Evolutionary conservation across 176 grass and related monocot species (phyloP).

Genomic region (Otatea glauca): DNA sequence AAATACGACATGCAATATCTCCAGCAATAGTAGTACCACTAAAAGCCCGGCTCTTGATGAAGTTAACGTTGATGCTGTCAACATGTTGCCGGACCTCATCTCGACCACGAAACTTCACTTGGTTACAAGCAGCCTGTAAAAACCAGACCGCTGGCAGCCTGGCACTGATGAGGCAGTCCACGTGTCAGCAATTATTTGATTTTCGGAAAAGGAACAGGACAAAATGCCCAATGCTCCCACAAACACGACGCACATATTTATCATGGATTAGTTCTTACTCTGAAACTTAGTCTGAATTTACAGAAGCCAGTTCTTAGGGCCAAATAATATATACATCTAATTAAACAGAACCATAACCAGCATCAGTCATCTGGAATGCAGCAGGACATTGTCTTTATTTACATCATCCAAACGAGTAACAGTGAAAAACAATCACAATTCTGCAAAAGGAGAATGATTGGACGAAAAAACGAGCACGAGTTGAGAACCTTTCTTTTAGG

Average conservation of each 20-base stretch:
- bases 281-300: conserved; percentile 38
- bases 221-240: no score
- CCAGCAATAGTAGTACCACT: no score
- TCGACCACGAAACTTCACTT: no score
- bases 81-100: no score
- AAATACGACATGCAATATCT: no score
- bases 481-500: conserved; percentile 48
- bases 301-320: conserved; percentile 23
- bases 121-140: no score
- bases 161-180: neutral
- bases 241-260: no score
- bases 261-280: conserved; percentile 35
- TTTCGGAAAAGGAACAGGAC: neutral
- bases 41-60: no score
- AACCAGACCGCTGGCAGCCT: neutral
- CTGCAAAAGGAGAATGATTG: neutral
- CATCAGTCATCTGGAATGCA: conserved; percentile 37
- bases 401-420: conserved; percentile 41
- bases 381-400: conserved; percentile 49
- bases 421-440: neutral
- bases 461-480: neutral
- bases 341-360: conserved; percentile 37
- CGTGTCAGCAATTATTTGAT: neutral
- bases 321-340: conserved; percentile 50
- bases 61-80: no score